A percentile compares a stretch with the other conserved stretches of the same genome.
Conservation (phyloP, 2,329 filamentous ascomycete genomes). For the Thelonectria olida region DNA sequence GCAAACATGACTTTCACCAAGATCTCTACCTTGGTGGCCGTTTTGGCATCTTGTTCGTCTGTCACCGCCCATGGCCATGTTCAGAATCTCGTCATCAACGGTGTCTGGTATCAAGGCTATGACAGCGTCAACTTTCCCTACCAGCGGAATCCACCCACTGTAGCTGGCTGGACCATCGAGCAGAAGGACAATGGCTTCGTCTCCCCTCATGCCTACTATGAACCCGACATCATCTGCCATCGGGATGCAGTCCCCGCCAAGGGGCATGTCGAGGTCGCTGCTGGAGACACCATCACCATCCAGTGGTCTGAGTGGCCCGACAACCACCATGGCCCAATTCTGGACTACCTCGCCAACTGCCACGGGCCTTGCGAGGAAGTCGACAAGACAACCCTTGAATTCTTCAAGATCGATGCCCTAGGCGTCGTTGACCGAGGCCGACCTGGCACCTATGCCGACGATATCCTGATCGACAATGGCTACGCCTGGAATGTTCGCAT, state of each 20-base stretch:
- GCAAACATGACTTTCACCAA: constrained; percentile 18
- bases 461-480: constrained; percentile 59
- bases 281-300: constrained; percentile 56
- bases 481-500: constrained; percentile 61
- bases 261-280: constrained; percentile 51
- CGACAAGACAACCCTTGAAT: constrained; percentile 53
- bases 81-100: constrained; percentile 53
- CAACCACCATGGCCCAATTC: constrained; percentile 57
- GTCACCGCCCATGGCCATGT: constrained; percentile 54
- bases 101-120: constrained; percentile 53
- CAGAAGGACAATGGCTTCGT: constrained; percentile 58
- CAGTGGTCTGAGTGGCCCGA: constrained; percentile 61
- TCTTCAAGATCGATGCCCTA: constrained; percentile 57
- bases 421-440: constrained; percentile 48
- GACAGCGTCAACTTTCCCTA: constrained; percentile 49
- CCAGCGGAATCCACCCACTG: constrained; percentile 46
- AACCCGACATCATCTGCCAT: constrained; percentile 60
- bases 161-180: constrained; percentile 52
- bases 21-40: constrained; percentile 1
- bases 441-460: constrained; percentile 51
- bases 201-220: constrained; percentile 53
- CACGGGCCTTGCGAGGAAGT: constrained; percentile 52
- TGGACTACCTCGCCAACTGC: constrained; percentile 57
- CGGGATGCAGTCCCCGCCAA: constrained; percentile 50
- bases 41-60: constrained; percentile 19